A percentile compares a stretch with the other conserved stretches of the same genome.
These are phyloP conservation scores for Arachis stenosperma DNA, from an alignment of 306 rosid genomes.

Conservation along the genomic window DNA sequence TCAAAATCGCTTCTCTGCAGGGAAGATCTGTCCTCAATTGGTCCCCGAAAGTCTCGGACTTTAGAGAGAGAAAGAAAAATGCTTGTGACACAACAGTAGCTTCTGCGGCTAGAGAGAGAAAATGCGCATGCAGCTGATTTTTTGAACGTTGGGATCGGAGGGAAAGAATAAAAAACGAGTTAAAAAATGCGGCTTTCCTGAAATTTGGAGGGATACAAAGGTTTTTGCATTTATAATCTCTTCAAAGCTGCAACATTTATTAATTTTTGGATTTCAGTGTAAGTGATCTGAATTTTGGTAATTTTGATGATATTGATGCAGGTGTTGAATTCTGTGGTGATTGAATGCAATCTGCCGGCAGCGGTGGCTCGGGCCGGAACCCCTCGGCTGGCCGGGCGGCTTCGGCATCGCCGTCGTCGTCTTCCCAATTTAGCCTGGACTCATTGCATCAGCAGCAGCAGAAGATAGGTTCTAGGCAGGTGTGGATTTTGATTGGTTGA, in stretches of 20 bases:
- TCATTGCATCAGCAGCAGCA: conserved; percentile 74
- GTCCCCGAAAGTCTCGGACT: conserved; percentile 61
- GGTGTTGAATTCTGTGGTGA: conserved; percentile 48
- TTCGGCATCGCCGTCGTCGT: conserved; percentile 82
- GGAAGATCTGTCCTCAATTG: conserved; percentile 54
- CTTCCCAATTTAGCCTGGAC: conserved; percentile 82
- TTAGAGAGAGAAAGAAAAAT: conserved; percentile 57
- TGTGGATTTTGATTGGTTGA: conserved; percentile 45
- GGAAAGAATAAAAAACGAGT: conserved; percentile 35
- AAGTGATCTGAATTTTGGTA: conserved; percentile 47
- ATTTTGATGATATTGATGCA: conserved; percentile 29
- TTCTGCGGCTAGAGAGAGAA: conserved; percentile 44
- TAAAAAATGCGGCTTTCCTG: conserved; percentile 45
- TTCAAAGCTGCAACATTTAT: conserved; percentile 12
- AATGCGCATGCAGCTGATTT: conserved; percentile 40
- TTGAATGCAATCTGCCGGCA: conserved; percentile 87
- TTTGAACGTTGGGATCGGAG: conserved; percentile 89
- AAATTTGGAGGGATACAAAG: conserved; percentile 46
- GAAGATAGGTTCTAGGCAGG: conserved; percentile 86
- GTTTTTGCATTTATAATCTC: conserved; percentile 29
- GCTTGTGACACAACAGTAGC: conserved; percentile 43
- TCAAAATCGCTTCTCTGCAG: conserved; percentile 55
- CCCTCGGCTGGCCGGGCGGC: conserved; percentile 67
- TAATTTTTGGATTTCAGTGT: neutral
- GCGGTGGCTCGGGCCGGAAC: conserved; percentile 76